A percentile compares a stretch with the other conserved stretches of the same genome.
These are phyloP conservation scores for Penicillium sp. DNA, from an alignment of 2,329 filamentous ascomycete genomes.

Conservation along the genomic window DNA sequence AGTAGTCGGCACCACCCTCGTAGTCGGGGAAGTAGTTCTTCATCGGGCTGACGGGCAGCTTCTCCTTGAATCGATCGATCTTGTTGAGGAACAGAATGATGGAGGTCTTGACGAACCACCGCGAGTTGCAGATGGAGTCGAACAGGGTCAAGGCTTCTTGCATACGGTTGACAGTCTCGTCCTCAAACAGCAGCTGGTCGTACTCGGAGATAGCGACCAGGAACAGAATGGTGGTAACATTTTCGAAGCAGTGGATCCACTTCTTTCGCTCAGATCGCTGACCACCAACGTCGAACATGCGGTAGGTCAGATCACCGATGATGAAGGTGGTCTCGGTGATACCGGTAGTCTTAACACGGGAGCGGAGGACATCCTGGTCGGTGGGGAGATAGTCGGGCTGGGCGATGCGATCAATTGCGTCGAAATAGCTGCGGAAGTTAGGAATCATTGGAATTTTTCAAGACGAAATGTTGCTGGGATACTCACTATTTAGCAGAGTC, in stretches of 20 bases:
- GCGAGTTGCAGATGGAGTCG: slow-evolving; percentile 73
- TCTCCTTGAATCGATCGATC: slow-evolving; percentile 76
- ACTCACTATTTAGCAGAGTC: slow-evolving; percentile 95
- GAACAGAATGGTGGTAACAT: slow-evolving; percentile 96
- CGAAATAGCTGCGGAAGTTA: slow-evolving; percentile 76
- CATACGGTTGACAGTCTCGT: slow-evolving; percentile 87
- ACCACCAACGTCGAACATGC: slow-evolving; percentile 97
- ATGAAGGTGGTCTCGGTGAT: slow-evolving; percentile 97
- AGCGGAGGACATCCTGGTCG: slow-evolving; percentile 92
- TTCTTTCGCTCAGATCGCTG: slow-evolving; percentile 97
- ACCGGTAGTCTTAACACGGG: slow-evolving; percentile 96
- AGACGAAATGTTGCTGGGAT: not conserved
- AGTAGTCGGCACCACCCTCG: slow-evolving; percentile 93
- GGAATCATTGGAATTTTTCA: not conserved
- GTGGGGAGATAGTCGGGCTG: slow-evolving; percentile 92
- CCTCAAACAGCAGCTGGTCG: slow-evolving; percentile 93
- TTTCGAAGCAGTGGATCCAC: slow-evolving; percentile 99
- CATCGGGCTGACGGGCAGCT: slow-evolving; percentile 73
- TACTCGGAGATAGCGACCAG: slow-evolving; percentile 96
- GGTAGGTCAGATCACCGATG: slow-evolving; percentile 90
- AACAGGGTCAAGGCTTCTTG: slow-evolving; percentile 73
- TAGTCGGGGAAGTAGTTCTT: slow-evolving; percentile 78
- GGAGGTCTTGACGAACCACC: slow-evolving; percentile 74
- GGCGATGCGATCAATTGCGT: slow-evolving; percentile 89
- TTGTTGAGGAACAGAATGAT: slow-evolving; percentile 77